phyloP scores from a whole-genome alignment of 225 moss, liverwort and hornwort species.

The Straminergon stramineum region DNA sequence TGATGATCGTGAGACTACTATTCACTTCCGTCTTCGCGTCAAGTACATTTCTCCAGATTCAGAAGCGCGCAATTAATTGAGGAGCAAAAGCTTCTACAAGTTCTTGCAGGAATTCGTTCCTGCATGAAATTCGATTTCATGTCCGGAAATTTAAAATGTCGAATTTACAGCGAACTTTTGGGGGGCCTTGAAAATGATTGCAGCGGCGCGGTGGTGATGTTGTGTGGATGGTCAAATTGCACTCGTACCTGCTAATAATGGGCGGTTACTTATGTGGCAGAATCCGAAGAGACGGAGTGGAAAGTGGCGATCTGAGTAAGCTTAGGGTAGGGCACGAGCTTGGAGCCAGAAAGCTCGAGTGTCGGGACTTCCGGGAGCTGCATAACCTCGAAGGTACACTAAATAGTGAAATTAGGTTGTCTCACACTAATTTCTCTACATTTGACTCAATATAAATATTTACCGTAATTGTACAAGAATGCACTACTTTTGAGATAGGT shows the following conservation, averaged over 20 bases:
- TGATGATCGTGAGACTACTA: background rate
- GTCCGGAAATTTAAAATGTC: background rate
- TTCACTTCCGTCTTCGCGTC: background rate
- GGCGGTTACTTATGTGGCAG: background rate
- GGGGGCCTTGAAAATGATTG: no score
- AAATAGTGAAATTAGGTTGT: no score
- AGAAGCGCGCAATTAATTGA: background rate
- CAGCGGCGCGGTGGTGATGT: background rate
- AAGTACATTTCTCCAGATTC: background rate
- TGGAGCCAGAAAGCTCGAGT: background rate
- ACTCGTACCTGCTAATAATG: no score
- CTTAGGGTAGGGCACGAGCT: background rate
- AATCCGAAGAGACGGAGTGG: background rate
- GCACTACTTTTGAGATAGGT: no score
- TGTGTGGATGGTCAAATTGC: background rate
- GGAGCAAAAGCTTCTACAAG: background rate
- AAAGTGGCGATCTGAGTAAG: background rate
- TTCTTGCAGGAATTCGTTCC: background rate
- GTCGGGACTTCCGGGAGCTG: no score
- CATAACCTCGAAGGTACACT: background rate
- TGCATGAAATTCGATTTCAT: background rate
- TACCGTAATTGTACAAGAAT: no score
- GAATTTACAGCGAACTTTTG: background rate
- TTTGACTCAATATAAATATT: no score
- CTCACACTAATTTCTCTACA: no score